Conservation (phyloP, 768 basidiomycete species). For the Phaeolepiota aurea region DNA sequence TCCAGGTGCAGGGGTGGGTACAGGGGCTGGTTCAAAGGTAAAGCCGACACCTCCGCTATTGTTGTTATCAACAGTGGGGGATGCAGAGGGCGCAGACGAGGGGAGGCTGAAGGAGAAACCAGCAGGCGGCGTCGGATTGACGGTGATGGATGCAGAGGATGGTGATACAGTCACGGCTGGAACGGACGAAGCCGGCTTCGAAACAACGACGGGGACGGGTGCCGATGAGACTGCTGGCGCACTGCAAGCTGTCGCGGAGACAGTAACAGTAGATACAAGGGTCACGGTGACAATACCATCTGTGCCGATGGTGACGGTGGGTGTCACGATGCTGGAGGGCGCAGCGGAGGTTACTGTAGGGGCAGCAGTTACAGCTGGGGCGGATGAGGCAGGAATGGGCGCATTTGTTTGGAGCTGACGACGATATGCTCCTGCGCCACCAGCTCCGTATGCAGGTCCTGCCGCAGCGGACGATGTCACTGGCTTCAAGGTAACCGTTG, state of each 20-base stretch:
- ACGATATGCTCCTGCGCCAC: not conserved
- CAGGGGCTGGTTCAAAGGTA: not conserved
- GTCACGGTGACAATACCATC: slow-evolving; percentile 28
- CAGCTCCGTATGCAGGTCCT: not conserved
- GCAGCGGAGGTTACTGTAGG: slow-evolving; percentile 3
- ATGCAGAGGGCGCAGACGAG: not conserved
- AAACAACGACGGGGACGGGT: slow-evolving; percentile 6
- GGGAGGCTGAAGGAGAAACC: slow-evolving; percentile 4
- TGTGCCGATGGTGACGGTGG: slow-evolving; percentile 20
- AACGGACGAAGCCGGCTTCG: slow-evolving; percentile 2
- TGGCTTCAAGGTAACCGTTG: not conserved
- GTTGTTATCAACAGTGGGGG: not conserved
- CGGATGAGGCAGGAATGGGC: slow-evolving; percentile 5
- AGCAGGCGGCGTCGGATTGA: slow-evolving; percentile 5
- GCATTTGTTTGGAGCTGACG: not conserved
- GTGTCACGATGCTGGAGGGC: slow-evolving; percentile 8
- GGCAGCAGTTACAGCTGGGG: slow-evolving; percentile 5
- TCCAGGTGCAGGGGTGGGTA: slow-evolving; percentile 1
- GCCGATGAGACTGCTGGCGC: slow-evolving; percentile 8
- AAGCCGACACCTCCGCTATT: not conserved
- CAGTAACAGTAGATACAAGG: slow-evolving; percentile 21
- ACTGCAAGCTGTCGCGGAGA: slow-evolving; percentile 13
- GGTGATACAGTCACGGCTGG: slow-evolving; percentile 1
- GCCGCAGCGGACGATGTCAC: not conserved
- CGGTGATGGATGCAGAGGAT: slow-evolving; percentile 3